Evolutionary conservation across 495 filamentous ascomycete genomes (phyloP).

Genomic region (Penicillium parvum): DNA sequence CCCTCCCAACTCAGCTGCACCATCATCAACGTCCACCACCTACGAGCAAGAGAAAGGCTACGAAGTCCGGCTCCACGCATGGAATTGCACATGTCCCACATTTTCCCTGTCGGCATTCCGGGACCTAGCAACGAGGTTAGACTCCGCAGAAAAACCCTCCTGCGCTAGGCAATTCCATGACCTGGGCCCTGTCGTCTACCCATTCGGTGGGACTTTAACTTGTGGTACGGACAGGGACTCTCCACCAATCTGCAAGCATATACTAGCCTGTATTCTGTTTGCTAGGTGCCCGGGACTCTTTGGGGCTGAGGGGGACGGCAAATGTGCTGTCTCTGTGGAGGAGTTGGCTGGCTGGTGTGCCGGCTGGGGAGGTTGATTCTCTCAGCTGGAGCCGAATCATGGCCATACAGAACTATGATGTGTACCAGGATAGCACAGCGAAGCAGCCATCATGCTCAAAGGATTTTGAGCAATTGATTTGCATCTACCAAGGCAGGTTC

Average conservation of each 20-base stretch:
- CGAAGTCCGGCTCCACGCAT: conserved; percentile 67
- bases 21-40: conserved; percentile 20
- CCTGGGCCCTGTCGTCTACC: conserved; percentile 13
- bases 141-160: conserved; percentile 6
- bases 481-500: too few relatives aligned
- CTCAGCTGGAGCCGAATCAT: background rate
- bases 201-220: conserved; percentile 51
- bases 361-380: conserved; percentile 50
- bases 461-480: too few relatives aligned
- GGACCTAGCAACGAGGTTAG: conserved; percentile 11
- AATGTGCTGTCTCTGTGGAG: conserved; percentile 46
- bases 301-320: conserved; percentile 52
- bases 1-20: conserved; percentile 19
- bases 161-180: conserved; percentile 3
- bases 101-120: conserved; percentile 71
- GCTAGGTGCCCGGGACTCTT: conserved; percentile 59
- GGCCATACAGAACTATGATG: background rate
- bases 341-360: conserved; percentile 77
- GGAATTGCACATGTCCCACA: conserved; percentile 85
- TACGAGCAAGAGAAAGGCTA: conserved; percentile 44
- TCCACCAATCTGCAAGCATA: conserved; percentile 78
- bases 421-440: too few relatives aligned
- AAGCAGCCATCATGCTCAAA: too few relatives aligned
- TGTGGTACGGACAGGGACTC: conserved; percentile 27
- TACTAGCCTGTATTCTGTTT: conserved; percentile 78